These are phyloP conservation scores for Fusarium sarcochroum DNA, from an alignment of 2,329 filamentous ascomycete species.

Conservation along the genomic window DNA sequence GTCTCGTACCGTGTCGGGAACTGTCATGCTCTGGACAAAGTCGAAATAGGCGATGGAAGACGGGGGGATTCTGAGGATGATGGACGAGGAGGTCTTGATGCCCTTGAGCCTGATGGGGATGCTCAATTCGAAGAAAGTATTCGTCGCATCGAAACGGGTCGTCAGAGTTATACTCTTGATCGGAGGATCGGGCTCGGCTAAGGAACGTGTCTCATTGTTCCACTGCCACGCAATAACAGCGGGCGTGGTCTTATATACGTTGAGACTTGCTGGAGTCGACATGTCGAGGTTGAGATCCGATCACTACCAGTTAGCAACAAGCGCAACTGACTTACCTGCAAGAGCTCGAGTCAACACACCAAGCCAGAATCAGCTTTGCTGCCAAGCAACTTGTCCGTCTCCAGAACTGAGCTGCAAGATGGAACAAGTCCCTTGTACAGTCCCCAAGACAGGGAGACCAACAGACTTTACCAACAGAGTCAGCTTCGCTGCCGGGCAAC, in stretches of 20 bases:
- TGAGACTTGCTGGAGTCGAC: slow-evolving; percentile 3
- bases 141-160: slow-evolving; percentile 15
- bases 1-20: background rate
- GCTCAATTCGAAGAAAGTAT: slow-evolving; percentile 18
- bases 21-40: slow-evolving; percentile 1
- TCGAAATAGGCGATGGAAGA: slow-evolving; percentile 11
- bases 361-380: slow-evolving; percentile 12
- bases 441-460: background rate
- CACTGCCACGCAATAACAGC: slow-evolving; percentile 20
- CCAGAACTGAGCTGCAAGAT: slow-evolving; percentile 22
- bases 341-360: background rate
- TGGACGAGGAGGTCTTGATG: slow-evolving; percentile 4
- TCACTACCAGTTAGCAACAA: background rate
- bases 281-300: background rate
- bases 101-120: slow-evolving; percentile 28
- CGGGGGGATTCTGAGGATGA: slow-evolving; percentile 6
- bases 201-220: background rate
- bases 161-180: slow-evolving; percentile 3
- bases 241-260: slow-evolving; percentile 1
- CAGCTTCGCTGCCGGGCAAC: slow-evolving; percentile 17
- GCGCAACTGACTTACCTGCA: background rate
- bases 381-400: slow-evolving; percentile 5
- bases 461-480: slow-evolving; percentile 6
- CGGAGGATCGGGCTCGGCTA: slow-evolving; percentile 12
- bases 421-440: slow-evolving; percentile 1